Evolutionary conservation across 2,329 filamentous ascomycete genomes (phyloP).

Genomic region (Beauveria caledonica): DNA sequence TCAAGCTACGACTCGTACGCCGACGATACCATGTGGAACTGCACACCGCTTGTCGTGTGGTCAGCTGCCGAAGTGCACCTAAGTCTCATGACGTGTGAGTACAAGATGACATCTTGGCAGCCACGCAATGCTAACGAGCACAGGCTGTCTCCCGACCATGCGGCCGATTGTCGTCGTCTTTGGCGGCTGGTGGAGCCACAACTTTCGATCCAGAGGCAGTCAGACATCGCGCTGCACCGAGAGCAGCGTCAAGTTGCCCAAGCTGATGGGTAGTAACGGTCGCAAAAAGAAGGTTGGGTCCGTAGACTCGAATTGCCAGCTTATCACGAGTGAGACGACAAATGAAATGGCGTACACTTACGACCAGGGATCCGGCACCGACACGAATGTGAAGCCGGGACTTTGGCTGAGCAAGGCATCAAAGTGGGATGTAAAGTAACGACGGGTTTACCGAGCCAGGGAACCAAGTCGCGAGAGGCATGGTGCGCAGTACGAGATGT

Average conservation of each 20-base stretch:
- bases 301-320: neutral
- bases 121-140: neutral
- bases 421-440: neutral
- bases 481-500: no score
- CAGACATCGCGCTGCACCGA: neutral
- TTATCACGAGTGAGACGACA: neutral
- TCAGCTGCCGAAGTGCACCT: slow-evolving; percentile 9
- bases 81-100: slow-evolving; percentile 10
- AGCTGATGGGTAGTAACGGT: neutral
- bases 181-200: slow-evolving; percentile 7
- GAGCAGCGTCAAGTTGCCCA: neutral
- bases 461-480: no score
- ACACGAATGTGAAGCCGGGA: neutral
- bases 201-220: neutral
- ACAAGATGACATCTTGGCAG: neutral
- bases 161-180: neutral
- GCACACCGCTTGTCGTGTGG: slow-evolving; percentile 3
- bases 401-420: neutral
- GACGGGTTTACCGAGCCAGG: neutral
- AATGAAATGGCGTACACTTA: neutral
- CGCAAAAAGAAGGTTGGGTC: neutral
- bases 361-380: neutral
- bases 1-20: slow-evolving; percentile 9
- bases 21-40: slow-evolving; percentile 11
- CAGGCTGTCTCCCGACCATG: neutral